Conservation (phyloP, 495 filamentous ascomycete genomes). For the Penicillium silybi region DNA sequence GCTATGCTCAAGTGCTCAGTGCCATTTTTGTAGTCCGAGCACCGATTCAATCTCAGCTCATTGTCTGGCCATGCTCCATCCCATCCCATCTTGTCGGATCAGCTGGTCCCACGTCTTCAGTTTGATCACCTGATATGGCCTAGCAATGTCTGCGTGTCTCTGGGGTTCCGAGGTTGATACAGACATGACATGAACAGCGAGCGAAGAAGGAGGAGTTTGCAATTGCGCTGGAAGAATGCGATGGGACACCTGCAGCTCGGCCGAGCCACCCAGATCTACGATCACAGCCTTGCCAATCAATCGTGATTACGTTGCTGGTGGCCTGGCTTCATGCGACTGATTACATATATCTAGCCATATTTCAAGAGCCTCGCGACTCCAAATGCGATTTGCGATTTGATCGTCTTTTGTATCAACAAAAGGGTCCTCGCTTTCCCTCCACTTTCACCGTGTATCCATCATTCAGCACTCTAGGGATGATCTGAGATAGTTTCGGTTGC, state of each 20-base stretch:
- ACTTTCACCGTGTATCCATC: background rate
- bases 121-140: slow-evolving; percentile 28
- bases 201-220: slow-evolving; percentile 22
- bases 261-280: no score
- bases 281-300: background rate
- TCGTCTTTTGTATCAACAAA: no score
- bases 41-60: background rate
- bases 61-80: background rate
- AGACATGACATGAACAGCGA: slow-evolving; percentile 32
- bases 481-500: slow-evolving; percentile 5
- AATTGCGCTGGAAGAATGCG: slow-evolving; percentile 18
- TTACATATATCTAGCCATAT: background rate
- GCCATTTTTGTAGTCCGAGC: background rate
- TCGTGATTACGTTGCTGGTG: background rate
- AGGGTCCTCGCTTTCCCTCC: background rate
- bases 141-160: background rate
- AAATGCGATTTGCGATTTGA: background rate
- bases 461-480: background rate
- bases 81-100: background rate
- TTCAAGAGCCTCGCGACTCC: background rate
- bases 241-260: background rate
- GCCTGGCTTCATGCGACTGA: background rate
- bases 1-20: no score
- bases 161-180: slow-evolving; percentile 5
- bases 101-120: slow-evolving; percentile 10